A percentile compares a stretch with the other conserved stretches of the same genome.
These are phyloP conservation scores for Dactylellina leptospora DNA, from an alignment of 2,329 filamentous ascomycete species.

Conservation along the genomic window DNA sequence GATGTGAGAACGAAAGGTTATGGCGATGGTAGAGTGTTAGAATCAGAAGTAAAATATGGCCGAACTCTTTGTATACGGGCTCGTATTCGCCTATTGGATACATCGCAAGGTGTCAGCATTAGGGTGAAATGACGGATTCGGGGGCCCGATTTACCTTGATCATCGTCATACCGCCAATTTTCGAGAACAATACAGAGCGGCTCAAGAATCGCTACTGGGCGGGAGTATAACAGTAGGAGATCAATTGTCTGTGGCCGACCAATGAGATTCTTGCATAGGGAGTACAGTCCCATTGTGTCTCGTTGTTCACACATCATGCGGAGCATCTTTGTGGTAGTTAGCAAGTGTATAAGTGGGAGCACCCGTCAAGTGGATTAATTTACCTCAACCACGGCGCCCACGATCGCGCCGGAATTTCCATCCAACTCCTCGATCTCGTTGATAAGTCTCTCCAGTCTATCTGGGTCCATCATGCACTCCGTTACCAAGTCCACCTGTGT, in stretches of 20 bases:
- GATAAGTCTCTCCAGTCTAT: slow-evolving; percentile 75
- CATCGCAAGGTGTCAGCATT: slow-evolving; percentile 23
- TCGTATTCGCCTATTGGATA: slow-evolving; percentile 73
- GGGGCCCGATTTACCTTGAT: slow-evolving; percentile 66
- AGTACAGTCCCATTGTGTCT: slow-evolving; percentile 82
- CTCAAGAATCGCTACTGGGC: slow-evolving; percentile 73
- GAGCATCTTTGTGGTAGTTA: slow-evolving; percentile 67
- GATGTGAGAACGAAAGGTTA: slow-evolving; percentile 70
- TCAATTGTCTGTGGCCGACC: slow-evolving; percentile 77
- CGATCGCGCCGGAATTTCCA: slow-evolving; percentile 64
- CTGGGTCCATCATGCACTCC: slow-evolving; percentile 79
- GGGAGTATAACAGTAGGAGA: slow-evolving; percentile 78
- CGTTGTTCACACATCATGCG: slow-evolving; percentile 74
- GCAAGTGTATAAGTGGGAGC: background rate
- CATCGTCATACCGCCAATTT: slow-evolving; percentile 81
- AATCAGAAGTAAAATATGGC: slow-evolving; percentile 76
- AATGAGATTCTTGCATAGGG: slow-evolving; percentile 76
- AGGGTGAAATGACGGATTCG: background rate
- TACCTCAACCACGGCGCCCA: slow-evolving; percentile 55
- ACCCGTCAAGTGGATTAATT: background rate
- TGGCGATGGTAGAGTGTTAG: slow-evolving; percentile 80
- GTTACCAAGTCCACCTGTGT: slow-evolving; percentile 79
- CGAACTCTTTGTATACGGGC: slow-evolving; percentile 86
- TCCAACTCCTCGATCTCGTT: slow-evolving; percentile 76
- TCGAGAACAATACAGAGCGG: slow-evolving; percentile 80